These are phyloP conservation scores for Paramarasmius palmivorus DNA, from an alignment of 1,284 basidiomycete species.

Conservation along the genomic window DNA sequence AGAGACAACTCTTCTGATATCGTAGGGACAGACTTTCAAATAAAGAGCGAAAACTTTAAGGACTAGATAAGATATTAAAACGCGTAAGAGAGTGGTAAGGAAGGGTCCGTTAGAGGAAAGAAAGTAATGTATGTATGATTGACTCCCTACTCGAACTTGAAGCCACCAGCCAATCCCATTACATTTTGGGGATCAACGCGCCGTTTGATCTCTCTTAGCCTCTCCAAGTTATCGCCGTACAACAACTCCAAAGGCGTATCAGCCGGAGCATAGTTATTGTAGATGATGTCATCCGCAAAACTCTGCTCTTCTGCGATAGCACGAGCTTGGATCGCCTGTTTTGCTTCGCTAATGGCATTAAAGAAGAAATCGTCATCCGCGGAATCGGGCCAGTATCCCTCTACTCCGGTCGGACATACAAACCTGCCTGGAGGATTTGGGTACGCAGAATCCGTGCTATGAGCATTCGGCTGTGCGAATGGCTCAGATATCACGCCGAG, in stretches of 20 bases:
- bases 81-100: no score
- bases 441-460: neutral
- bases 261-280: neutral
- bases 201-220: neutral
- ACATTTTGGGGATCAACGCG: neutral
- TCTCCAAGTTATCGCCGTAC: neutral
- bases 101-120: no score
- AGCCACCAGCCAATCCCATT: neutral
- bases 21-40: no score
- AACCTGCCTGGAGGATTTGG: neutral
- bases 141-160: no score
- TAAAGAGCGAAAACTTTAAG: no score
- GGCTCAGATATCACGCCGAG: neutral
- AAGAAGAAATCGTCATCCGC: neutral
- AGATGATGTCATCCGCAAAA: neutral
- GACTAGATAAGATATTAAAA: no score
- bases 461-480: neutral
- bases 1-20: no score
- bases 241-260: constrained; percentile 2
- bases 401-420: neutral
- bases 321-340: neutral
- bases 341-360: neutral
- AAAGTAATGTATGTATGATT: no score
- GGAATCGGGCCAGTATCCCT: neutral
- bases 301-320: neutral